Evolutionary conservation across 1,284 basidiomycete species (phyloP).

Genomic region (Volvariella surrecta): DNA sequence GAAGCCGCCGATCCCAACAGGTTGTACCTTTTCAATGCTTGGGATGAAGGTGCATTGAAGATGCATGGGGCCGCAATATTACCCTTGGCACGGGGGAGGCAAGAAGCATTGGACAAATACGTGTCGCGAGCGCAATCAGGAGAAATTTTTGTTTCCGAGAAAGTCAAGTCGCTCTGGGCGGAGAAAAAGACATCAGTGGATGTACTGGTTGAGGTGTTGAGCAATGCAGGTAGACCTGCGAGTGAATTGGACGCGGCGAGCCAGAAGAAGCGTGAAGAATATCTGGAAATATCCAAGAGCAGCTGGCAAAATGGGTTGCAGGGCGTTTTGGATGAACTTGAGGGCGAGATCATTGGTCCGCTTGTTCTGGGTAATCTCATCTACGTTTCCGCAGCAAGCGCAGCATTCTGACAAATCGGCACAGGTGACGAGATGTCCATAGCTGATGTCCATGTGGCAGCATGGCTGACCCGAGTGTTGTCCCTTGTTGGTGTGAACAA

Average conservation of each 20-base stretch:
- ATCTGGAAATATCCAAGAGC: conserved; percentile 30
- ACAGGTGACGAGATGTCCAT: conserved; percentile 71
- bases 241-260: conserved; percentile 38
- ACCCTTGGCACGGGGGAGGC: conserved; percentile 40
- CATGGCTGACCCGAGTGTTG: conserved; percentile 67
- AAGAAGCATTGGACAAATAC: conserved; percentile 44
- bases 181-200: conserved; percentile 41
- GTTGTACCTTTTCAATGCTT: conserved; percentile 42
- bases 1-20: conserved; percentile 43
- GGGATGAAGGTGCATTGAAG: conserved; percentile 35
- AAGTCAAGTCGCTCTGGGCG: conserved; percentile 50
- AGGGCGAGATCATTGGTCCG: conserved; percentile 61
- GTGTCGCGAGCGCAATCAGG: conserved; percentile 41
- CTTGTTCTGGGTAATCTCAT: conserved; percentile 54
- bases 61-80: conserved; percentile 28
- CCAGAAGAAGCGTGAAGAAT: conserved; percentile 41
- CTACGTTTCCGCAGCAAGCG: conserved; percentile 20
- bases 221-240: conserved; percentile 32
- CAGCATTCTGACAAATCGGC: conserved; percentile 18
- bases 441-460: conserved; percentile 73
- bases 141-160: conserved; percentile 45
- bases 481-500: conserved; percentile 44
- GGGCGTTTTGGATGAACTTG: conserved; percentile 28
- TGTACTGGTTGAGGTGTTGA: conserved; percentile 34
- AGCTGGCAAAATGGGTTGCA: conserved; percentile 28